These are phyloP conservation scores for Cryptomeria japonica DNA, from an alignment of 75 land plant genomes.

Conservation along the genomic window DNA sequence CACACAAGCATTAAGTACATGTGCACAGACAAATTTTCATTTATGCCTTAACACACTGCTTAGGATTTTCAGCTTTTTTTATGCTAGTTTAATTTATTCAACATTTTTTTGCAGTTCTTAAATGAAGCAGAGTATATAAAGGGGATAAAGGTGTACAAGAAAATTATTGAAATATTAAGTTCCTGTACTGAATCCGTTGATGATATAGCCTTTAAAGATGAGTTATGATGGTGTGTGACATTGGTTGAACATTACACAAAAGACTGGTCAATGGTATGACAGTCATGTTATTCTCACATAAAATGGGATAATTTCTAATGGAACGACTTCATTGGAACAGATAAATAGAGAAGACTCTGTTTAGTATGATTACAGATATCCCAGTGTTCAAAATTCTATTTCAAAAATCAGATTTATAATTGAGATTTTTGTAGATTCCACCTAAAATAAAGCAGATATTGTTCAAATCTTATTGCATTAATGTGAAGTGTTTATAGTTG, in stretches of 20 bases:
- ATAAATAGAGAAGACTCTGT: neutral
- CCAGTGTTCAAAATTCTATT: neutral
- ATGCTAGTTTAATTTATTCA: slow-evolving; percentile 6
- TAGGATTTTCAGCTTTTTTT: neutral
- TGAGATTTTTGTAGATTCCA: neutral
- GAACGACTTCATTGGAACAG: neutral
- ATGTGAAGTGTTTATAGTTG: neutral
- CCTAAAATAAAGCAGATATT: neutral
- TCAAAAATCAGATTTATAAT: neutral
- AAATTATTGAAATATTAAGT: slow-evolving; percentile 62
- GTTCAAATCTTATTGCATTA: neutral
- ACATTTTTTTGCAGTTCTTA: slow-evolving; percentile 57
- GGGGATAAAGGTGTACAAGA: slow-evolving; percentile 73
- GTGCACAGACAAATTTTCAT: neutral
- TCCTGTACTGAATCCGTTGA: slow-evolving; percentile 19
- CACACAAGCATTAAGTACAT: neutral
- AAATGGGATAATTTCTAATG: neutral
- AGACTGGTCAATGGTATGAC: neutral
- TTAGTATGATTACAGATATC: neutral
- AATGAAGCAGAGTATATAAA: slow-evolving; percentile 59
- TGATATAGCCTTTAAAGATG: neutral
- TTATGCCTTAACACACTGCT: neutral
- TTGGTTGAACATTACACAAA: neutral
- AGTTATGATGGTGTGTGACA: neutral
- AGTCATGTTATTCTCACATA: neutral